Base-by-base conservation (phyloP, 164 flowering plant species). In the Magnolia sinica region DNA sequence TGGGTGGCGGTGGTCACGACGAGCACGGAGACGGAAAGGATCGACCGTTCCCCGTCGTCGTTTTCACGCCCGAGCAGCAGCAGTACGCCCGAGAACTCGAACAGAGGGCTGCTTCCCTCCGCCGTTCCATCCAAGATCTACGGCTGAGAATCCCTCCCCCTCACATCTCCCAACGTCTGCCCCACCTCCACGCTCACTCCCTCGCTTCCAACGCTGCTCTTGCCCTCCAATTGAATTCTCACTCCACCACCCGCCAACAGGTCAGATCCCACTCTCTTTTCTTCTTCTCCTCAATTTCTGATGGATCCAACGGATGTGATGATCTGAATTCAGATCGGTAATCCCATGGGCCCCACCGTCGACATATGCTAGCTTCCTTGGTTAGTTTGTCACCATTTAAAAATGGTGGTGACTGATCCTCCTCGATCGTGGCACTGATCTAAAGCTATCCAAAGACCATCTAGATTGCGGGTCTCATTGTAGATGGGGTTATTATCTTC, bases 141-240 rank as follows among this genome's bases (percentile, higher is more conserved):
- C 91, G 98, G 63, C 86, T 87, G 16, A 78, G 98, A 80, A 76
- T 95, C 68, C 97, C 97, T 77, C 98, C 97, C 2, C 84, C 94
- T 22, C 90, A 92, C 76, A 91, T 92, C 82, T 86, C 98, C 59
- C 92, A 91, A 74, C 94, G 98, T 69, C 97, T 95, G 19, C 98
- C 98, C 55, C 91, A 93, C 78, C 90, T 95, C 74, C 98, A 91
- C 74, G 99, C 99, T 58, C 97, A 93, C 75, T 90, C 97, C 68
- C 84, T 93, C 66, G 98, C 99, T 75, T 95, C 98, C 72, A 91
- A 88, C 73, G 93, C 94, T 23, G 98, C 89, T 71, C 94, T 95
- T 9, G 88, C 92, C 23, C 90, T 89, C 70, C 97, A 95, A 72
- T 80, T 91, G 74, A 89, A 89, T 76, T 78, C 98, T 71, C 98